Conservation (phyloP, 371 early-diverging fungal genomes). For the Rhizomucor miehei region DNA sequence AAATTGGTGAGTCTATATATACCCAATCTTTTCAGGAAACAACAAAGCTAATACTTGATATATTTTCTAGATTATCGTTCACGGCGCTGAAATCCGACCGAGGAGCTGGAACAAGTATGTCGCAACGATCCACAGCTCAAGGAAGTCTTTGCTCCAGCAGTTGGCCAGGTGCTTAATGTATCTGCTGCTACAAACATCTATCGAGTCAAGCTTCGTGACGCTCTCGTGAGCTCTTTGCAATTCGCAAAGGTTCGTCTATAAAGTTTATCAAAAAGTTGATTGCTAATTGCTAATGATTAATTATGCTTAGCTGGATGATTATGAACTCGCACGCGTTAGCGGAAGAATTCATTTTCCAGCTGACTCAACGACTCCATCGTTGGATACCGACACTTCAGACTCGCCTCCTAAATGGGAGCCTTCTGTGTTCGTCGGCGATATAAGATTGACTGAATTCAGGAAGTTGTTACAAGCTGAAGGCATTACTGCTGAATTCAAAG, state of each 20-base stretch:
- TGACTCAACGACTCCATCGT: constrained; percentile 69
- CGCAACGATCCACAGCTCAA: constrained; percentile 65
- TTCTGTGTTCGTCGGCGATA: constrained; percentile 84
- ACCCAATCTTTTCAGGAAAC: not conserved
- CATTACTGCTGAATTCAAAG: constrained; percentile 77
- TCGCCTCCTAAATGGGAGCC: constrained; percentile 42
- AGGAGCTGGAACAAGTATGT: constrained; percentile 58
- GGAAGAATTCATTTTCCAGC: constrained; percentile 69
- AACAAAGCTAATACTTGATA: not conserved
- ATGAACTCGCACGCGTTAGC: constrained; percentile 72
- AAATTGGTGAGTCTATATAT: constrained; percentile 66
- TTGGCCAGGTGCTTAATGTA: constrained; percentile 84
- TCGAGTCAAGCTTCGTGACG: constrained; percentile 79
- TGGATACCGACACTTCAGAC: constrained; percentile 67
- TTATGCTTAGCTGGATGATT: constrained; percentile 67
- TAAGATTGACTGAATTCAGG: constrained; percentile 80
- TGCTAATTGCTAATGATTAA: not conserved
- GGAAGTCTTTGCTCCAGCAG: constrained; percentile 78
- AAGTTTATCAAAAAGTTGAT: not conserved
- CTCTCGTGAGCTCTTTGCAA: constrained; percentile 75
- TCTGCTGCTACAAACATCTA: constrained; percentile 86
- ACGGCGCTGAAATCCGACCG: constrained; percentile 73
- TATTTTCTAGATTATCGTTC: constrained; percentile 69
- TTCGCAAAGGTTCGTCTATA: constrained; percentile 59
- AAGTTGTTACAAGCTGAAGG: constrained; percentile 70